Base-by-base conservation (phyloP, 352 stramenopile species). In the Blastocystis sp. region DNA sequence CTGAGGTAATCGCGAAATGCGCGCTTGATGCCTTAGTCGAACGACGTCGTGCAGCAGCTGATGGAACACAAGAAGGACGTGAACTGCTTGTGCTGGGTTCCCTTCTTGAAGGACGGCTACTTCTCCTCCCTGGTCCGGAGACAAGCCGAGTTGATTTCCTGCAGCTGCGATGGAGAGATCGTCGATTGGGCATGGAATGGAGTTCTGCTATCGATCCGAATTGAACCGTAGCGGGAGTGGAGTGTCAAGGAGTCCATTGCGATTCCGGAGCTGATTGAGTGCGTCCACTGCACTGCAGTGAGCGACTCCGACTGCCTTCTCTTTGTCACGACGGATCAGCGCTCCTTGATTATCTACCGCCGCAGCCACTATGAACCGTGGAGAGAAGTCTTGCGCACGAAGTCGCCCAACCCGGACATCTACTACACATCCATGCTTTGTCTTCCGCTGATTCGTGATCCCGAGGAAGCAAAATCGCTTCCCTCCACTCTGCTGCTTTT, bases 381-480 rank as follows among this genome's bases (percentile, higher is more conserved):
- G 74, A 54, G 42, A 2, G 45, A 84, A 28, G 19, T 84, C 28
- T 57, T 48, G 14, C 40, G 34, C 21, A 52, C 34, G 14, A 28
- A 14, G 2, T 84, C 74, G 9, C 74, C 74, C 21, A 84, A 69
- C 48, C 45, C 57, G 45, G 74, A 84, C 40, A 69, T 84, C 45
- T 84, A 84, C 54, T 84, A 84, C 74, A 84, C 74, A 24, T 38
- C 74, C 1, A 84, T 84, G n/a, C 52, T 40, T 11, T 45, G 65
- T 28, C 61, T 68, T 52, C 38, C 74, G 54, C 57, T 59, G 3
- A 14, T 52, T 6, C 17, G 17, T 40, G 6, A 17, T n/a, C 14
- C 40, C 40, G 48, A 28, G 54, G 28, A 34, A 0, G 28, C 28
- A 0, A 34, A 34, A 34, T 34, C 28, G 28, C 28, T 34, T 34